Percentiles rank a stretch among this genome's conserved stretches.
Conservation (phyloP, 352 stramenopile genomes). For the Aphanomyces euteiches region DNA sequence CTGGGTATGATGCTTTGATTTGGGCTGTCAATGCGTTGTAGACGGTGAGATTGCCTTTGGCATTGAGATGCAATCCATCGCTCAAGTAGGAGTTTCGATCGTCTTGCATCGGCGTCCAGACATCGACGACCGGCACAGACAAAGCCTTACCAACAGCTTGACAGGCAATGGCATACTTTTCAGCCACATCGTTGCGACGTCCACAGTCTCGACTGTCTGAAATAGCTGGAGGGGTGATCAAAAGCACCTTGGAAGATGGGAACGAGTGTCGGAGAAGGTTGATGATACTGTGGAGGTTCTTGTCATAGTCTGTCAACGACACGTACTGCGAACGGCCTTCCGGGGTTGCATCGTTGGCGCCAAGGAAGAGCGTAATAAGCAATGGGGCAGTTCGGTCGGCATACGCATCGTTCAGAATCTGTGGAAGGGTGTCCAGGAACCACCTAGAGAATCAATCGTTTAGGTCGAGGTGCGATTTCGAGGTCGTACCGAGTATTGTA, state of each 20-base stretch:
- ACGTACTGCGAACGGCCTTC: conserved; percentile 5
- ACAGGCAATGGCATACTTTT: conserved; percentile 6
- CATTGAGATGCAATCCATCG: conserved; percentile 26
- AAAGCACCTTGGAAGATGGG: background rate
- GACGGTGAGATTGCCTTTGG: conserved; percentile 13
- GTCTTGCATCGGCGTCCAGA: conserved; percentile 9
- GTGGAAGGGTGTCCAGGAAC: background rate
- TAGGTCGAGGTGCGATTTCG: background rate
- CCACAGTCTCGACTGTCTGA: background rate
- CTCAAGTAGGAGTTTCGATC: conserved; percentile 1
- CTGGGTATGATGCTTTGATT: background rate
- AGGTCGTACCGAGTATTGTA: conserved; percentile 51
- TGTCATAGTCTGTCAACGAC: background rate
- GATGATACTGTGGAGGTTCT: conserved; percentile 1
- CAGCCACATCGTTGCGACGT: conserved; percentile 6
- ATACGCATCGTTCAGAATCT: conserved; percentile 1
- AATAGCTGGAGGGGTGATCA: conserved; percentile 22
- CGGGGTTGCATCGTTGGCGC: conserved; percentile 22
- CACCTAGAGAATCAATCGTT: conserved; percentile 2
- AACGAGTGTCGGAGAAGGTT: background rate
- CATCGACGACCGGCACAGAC: conserved; percentile 8
- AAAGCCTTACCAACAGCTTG: background rate
- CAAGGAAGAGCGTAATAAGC: conserved; percentile 25
- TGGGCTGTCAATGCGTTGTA: background rate
- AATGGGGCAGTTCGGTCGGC: background rate